These are phyloP conservation scores for Lolium multiflorum DNA, from an alignment of 176 grass and related monocot species.

Conservation along the genomic window DNA sequence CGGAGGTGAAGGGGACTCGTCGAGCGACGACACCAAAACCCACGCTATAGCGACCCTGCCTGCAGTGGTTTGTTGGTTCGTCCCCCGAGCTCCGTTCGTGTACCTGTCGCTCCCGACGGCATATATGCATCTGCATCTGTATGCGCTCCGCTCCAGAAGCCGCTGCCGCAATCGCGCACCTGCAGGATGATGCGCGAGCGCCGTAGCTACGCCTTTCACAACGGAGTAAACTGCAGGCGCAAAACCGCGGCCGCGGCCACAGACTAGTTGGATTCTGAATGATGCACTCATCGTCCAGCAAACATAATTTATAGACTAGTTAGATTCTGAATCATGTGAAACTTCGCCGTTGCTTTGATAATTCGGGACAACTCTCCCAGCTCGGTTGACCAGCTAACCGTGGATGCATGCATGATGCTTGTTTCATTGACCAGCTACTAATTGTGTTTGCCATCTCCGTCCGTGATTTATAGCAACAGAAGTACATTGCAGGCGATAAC, in stretches of 20 bases:
- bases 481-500: background rate
- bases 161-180: background rate
- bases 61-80: background rate
- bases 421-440: no score
- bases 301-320: no score
- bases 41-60: background rate
- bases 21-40: background rate
- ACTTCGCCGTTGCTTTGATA: background rate
- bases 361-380: background rate
- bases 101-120: background rate
- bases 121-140: no score
- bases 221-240: background rate
- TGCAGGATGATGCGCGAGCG: no score
- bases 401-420: background rate
- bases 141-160: background rate
- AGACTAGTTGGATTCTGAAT: no score
- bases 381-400: background rate
- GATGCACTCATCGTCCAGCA: no score
- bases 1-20: constrained; percentile 13
- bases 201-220: background rate
- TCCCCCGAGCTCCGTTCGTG: background rate
- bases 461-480: background rate
- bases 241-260: no score
- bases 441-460: background rate
- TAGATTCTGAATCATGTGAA: background rate